Evolutionary conservation across 192 early-diverging fungal species (phyloP), one percentile per base, ranked within the genome.

Genomic region (Funneliformis geosporum): DNA sequence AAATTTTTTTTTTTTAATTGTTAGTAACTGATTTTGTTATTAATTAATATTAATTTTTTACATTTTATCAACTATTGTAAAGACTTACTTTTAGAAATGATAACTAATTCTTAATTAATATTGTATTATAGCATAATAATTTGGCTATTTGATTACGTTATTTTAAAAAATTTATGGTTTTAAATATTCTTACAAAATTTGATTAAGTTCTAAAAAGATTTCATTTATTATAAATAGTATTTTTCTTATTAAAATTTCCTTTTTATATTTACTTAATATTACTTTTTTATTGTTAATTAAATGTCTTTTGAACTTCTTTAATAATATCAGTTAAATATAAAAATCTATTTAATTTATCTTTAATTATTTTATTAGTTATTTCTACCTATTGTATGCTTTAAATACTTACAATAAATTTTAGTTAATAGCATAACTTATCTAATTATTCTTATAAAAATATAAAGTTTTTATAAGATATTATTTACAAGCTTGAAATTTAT

Each of bases 1-100:
- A 14, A 14, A 81, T 64, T 70, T 70, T 82, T 68, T 73, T 46
- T 73, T 79, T 39, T 64, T 64, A 28, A 25, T 64, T 28, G 28
- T 28, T 64, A 61, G 7, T 61, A 44, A 44, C 43, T 44, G 9
- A 5, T 44, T 4, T 44, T 44, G 5, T 10, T 5, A 44, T 44
- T 44, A 44, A 44, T 10, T 9, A 44, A 44, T 44, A 44, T 44
- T 10, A 44, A 44, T n/a, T 61, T 61, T 21, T 61, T 8, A 61
- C n/a, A 5, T 21, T 3, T 25, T n/a, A n/a, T 23, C n/a, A 23
- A 23, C n/a, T 25, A 25, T 25, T 25, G n/a, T 6, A 23, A 61
- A 65, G 33, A 25, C 23, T 65, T 65, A 65, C 9, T 33, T 65
- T 27, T 14, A 65, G 10, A 65, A 65, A 27, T 65, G 4, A 12